Evolutionary conservation across 2,329 filamentous ascomycete species (phyloP).

Genomic region (Westerdykella sp.): DNA sequence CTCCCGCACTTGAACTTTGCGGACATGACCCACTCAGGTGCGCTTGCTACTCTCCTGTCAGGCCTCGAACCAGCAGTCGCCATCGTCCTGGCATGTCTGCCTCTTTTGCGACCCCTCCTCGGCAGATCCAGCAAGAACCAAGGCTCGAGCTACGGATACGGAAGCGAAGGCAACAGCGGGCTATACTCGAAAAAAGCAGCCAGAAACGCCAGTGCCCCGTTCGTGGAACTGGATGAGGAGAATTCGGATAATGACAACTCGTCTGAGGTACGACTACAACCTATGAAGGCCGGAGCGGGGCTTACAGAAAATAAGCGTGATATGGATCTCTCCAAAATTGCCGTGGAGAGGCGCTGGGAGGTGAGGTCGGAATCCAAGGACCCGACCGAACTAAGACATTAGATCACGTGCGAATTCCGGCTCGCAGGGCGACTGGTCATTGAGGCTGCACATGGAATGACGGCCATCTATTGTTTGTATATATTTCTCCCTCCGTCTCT

Average conservation of each 20-base stretch:
- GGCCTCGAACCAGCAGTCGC: slow-evolving; percentile 16
- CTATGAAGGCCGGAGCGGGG: background rate
- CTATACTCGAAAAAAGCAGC: slow-evolving; percentile 4
- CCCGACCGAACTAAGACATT: no score
- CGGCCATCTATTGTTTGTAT: no score
- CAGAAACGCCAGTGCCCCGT: background rate
- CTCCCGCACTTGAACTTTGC: slow-evolving; percentile 9
- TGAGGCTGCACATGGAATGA: no score
- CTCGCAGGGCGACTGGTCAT: no score
- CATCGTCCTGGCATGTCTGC: slow-evolving; percentile 16
- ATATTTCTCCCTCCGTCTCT: no score
- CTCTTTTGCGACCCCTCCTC: slow-evolving; percentile 13
- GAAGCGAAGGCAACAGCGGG: slow-evolving; percentile 1
- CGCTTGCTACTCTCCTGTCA: slow-evolving; percentile 16
- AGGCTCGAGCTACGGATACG: slow-evolving; percentile 1
- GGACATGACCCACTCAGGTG: slow-evolving; percentile 15
- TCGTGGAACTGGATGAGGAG: background rate
- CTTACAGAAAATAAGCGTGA: no score
- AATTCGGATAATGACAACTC: slow-evolving; percentile 4
- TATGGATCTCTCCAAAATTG: no score
- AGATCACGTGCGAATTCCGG: no score
- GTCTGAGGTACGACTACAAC: slow-evolving; percentile 3
- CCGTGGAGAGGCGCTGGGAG: no score
- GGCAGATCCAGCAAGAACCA: background rate
- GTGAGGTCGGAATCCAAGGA: no score